phyloP scores from a whole-genome alignment of 352 stramenopile genomes.

The Globisporangium cystogenes region DNA sequence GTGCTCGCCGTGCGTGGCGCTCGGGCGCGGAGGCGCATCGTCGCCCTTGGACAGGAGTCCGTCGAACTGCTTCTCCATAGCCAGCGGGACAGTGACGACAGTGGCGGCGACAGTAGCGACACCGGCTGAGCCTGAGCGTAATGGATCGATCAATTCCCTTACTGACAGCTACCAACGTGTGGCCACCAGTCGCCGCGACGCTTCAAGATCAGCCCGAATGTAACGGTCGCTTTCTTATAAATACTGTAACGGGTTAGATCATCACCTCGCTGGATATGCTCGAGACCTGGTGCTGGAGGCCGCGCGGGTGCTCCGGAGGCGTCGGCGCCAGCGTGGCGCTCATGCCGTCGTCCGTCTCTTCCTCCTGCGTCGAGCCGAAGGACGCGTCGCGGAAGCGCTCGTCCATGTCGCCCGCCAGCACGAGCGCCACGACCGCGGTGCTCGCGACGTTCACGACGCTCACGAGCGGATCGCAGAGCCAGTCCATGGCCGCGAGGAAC shows the following conservation, averaged over 20 bases:
- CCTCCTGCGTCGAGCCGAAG: constrained; percentile 24
- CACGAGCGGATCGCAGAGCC: constrained; percentile 51
- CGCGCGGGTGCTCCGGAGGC: too few species aligned
- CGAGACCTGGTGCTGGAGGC: constrained; percentile 5
- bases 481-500: constrained; percentile 45
- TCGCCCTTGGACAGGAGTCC: constrained; percentile 16
- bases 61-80: constrained; percentile 36
- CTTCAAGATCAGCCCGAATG: too few species aligned
- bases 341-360: constrained; percentile 24
- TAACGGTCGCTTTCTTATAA: too few species aligned
- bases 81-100: too few species aligned
- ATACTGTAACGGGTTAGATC: too few species aligned
- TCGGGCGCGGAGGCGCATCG: background rate
- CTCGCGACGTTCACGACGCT: constrained; percentile 47
- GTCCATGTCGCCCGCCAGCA: constrained; percentile 50
- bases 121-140: too few species aligned
- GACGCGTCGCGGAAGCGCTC: constrained; percentile 21
- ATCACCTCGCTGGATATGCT: constrained; percentile 12
- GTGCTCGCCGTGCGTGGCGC: constrained; percentile 1
- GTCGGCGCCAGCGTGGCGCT: background rate
- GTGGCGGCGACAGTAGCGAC: too few species aligned
- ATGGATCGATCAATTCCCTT: too few species aligned
- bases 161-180: too few species aligned
- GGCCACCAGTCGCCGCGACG: too few species aligned
- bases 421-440: constrained; percentile 36